phyloP scores from a whole-genome alignment of 805 yeast species.

The Yarrowia sp. region DNA sequence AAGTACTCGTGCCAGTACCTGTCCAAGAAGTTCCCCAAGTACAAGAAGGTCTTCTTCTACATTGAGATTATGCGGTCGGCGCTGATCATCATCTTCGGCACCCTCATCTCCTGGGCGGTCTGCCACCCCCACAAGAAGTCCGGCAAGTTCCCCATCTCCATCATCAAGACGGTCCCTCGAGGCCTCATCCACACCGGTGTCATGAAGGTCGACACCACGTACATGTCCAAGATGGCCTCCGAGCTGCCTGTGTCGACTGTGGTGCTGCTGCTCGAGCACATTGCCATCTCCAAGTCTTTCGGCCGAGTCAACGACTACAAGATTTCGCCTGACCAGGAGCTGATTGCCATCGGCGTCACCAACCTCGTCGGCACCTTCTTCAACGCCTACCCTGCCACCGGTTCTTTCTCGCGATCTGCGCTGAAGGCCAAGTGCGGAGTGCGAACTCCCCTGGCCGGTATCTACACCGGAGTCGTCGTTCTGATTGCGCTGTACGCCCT shows the following conservation, averaged over 20 bases:
- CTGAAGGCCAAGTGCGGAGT: constrained; percentile 94
- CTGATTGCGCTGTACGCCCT: constrained; percentile 80
- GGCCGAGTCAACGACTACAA: constrained; percentile 91
- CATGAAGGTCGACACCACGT: constrained; percentile 60
- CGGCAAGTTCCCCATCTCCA: constrained; percentile 50
- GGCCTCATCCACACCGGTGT: constrained; percentile 78
- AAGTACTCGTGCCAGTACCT: constrained; percentile 60
- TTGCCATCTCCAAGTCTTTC: constrained; percentile 89
- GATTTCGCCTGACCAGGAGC: constrained; percentile 88
- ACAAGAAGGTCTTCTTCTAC: constrained; percentile 62
- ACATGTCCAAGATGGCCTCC: constrained; percentile 59
- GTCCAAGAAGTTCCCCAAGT: constrained; percentile 62
- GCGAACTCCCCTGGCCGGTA: constrained; percentile 88
- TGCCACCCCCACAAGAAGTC: constrained; percentile 50
- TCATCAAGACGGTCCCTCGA: constrained; percentile 76
- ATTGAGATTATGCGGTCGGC: constrained; percentile 76
- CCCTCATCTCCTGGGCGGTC: constrained; percentile 77
- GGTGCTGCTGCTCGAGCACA: constrained; percentile 82
- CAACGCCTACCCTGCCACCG: constrained; percentile 93
- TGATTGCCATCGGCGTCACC: constrained; percentile 89
- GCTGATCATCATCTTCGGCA: constrained; percentile 73
- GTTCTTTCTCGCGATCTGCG: constrained; percentile 93
- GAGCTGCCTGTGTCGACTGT: constrained; percentile 85
- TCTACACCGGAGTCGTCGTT: constrained; percentile 86
- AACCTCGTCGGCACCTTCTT: constrained; percentile 89